Evolutionary conservation across 768 basidiomycete genomes (phyloP).

Genomic region (Coprinopsis cinerea): DNA sequence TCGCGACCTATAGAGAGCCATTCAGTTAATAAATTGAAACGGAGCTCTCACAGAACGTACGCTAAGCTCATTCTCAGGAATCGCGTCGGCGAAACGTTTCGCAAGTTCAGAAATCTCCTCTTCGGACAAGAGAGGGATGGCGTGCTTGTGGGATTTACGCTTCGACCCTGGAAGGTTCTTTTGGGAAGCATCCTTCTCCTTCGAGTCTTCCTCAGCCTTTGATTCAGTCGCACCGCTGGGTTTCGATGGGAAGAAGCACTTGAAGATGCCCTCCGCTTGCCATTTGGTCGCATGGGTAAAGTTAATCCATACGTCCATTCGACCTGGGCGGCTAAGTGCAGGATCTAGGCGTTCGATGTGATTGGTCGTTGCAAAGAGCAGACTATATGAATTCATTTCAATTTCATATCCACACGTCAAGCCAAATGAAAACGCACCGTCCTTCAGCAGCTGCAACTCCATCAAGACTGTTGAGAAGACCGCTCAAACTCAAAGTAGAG

Average conservation of each 20-base stretch:
- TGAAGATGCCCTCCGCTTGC: constrained; percentile 92
- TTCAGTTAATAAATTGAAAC: neutral
- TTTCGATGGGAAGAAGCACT: constrained; percentile 85
- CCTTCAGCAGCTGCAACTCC: constrained; percentile 84
- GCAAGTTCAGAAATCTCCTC: constrained; percentile 73
- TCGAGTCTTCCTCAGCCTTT: constrained; percentile 12
- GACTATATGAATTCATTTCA: constrained; percentile 31
- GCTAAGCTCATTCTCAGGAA: constrained; percentile 84
- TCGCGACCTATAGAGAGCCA: constrained; percentile 53
- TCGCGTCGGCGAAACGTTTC: constrained; percentile 74
- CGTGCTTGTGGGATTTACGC: constrained; percentile 51
- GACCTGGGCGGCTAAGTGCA: constrained; percentile 80
- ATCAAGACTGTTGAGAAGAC: constrained; percentile 80
- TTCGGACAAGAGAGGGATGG: constrained; percentile 67
- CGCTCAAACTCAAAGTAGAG: constrained; percentile 80
- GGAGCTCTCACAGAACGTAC: constrained; percentile 34
- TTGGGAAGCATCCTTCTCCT: constrained; percentile 45
- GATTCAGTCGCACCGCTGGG: constrained; percentile 24
- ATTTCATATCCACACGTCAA: constrained; percentile 6
- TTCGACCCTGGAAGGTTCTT: constrained; percentile 63
- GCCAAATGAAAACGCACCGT: constrained; percentile 45
- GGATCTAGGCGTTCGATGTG: constrained; percentile 92
- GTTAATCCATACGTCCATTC: constrained; percentile 91
- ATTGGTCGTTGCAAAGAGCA: constrained; percentile 90
- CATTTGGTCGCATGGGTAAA: constrained; percentile 88